Conservation (phyloP, 2,329 filamentous ascomycete genomes). For the Thermothelomyces thermophilus region DNA sequence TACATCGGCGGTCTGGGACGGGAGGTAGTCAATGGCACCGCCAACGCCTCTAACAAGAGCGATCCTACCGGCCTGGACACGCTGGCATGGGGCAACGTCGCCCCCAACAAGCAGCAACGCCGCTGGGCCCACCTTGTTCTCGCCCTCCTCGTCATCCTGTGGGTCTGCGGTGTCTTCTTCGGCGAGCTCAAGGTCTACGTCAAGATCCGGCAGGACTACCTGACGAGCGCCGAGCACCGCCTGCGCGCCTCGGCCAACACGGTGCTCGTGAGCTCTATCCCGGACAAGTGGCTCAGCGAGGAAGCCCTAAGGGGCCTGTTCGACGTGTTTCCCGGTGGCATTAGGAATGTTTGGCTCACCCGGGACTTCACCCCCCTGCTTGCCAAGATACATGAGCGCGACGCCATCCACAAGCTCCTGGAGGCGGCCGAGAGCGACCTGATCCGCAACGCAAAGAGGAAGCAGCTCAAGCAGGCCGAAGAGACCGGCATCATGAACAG, state of each 20-base stretch:
- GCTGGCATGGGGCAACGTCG: constrained; percentile 84
- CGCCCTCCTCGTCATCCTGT: constrained; percentile 69
- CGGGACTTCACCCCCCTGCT: constrained; percentile 76
- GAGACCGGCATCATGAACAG: constrained; percentile 49
- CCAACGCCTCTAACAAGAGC: constrained; percentile 31
- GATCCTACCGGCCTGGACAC: constrained; percentile 66
- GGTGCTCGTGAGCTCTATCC: constrained; percentile 86
- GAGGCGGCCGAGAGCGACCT: constrained; percentile 81
- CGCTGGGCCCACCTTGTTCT: constrained; percentile 83
- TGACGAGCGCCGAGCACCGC: constrained; percentile 91
- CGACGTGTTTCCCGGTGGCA: constrained; percentile 91
- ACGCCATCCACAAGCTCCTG: constrained; percentile 62
- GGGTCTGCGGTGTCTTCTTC: constrained; percentile 84
- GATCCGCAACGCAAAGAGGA: constrained; percentile 71
- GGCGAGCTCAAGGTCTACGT: constrained; percentile 81
- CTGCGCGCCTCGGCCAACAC: constrained; percentile 91
- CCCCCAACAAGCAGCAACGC: constrained; percentile 53
- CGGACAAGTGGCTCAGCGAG: constrained; percentile 79
- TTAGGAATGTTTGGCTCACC: constrained; percentile 95
- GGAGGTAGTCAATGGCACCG: constrained; percentile 37
- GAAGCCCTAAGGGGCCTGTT: constrained; percentile 78
- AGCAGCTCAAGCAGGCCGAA: constrained; percentile 68
- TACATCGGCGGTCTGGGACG: constrained; percentile 62
- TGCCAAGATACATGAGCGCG: constrained; percentile 73
- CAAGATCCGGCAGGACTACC: constrained; percentile 85